A percentile compares a stretch with the other conserved stretches of the same genome.
Evolutionary conservation across 371 early-diverging fungal genomes (phyloP).

Genomic region (Thermomucor indicae-seudaticae): DNA sequence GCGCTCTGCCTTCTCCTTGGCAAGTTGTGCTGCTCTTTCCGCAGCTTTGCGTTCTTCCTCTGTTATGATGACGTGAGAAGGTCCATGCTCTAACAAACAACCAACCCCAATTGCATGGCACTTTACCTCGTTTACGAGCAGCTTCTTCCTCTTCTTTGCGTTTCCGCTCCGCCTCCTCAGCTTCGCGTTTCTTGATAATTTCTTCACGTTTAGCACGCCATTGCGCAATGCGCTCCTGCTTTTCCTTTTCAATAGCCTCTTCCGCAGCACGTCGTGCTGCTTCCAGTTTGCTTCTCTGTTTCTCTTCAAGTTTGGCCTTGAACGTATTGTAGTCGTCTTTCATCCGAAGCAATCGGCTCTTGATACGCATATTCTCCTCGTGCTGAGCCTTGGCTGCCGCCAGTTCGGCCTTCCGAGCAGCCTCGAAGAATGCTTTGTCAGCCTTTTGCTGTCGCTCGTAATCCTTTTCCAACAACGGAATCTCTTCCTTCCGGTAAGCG

Average conservation of each 20-base stretch:
- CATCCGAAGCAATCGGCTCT: conserved; percentile 77
- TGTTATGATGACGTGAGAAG: background rate
- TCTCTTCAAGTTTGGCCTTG: conserved; percentile 56
- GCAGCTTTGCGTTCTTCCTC: conserved; percentile 4
- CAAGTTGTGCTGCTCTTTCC: conserved; percentile 35
- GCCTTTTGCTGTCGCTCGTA: conserved; percentile 85
- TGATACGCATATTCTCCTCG: conserved; percentile 70
- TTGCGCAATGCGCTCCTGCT: conserved; percentile 58
- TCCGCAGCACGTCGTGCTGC: conserved; percentile 50
- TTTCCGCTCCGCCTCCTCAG: conserved; percentile 40
- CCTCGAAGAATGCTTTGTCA: conserved; percentile 80
- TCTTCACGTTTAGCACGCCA: conserved; percentile 53
- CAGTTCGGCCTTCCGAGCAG: conserved; percentile 64
- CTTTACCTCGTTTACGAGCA: conserved; percentile 22
- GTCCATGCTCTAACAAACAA: too few relatives aligned
- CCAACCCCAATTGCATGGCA: too few relatives aligned
- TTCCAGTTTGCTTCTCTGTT: conserved; percentile 48
- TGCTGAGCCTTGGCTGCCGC: conserved; percentile 64
- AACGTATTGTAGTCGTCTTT: conserved; percentile 70
- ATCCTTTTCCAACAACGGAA: conserved; percentile 86
- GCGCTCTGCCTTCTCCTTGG: conserved; percentile 17
- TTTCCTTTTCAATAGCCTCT: conserved; percentile 65
- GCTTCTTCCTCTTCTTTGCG: conserved; percentile 37
- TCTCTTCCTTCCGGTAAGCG: conserved; percentile 94
- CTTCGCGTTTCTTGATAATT: conserved; percentile 23